Conservation (phyloP, 805 yeast genomes). For the Candida quercuum region DNA sequence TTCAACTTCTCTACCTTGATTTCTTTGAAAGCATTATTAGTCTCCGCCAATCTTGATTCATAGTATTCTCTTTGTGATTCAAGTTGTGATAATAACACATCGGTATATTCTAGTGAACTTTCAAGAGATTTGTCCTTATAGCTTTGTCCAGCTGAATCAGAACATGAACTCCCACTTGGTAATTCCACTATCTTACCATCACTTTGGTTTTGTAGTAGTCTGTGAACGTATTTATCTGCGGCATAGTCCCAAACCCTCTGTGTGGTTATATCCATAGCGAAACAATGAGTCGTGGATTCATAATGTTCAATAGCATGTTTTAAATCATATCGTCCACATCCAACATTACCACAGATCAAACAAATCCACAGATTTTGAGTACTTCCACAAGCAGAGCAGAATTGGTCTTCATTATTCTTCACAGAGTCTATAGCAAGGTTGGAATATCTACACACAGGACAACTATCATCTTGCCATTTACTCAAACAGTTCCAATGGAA, state of each 20-base stretch:
- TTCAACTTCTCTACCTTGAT: conserved; percentile 11
- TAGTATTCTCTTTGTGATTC: conserved; percentile 84
- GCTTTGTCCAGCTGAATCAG: conserved; percentile 2
- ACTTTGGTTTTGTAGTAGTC: conserved; percentile 75
- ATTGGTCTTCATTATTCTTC: conserved; percentile 23
- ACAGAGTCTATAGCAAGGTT: conserved; percentile 28
- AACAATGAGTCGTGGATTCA: conserved; percentile 74
- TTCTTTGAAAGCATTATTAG: conserved; percentile 19
- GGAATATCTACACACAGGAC: conserved; percentile 88
- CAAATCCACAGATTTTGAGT: conserved; percentile 79
- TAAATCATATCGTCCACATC: conserved; percentile 82
- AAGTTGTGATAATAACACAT: conserved; percentile 69
- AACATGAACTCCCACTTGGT: conserved; percentile 8
- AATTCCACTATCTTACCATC: conserved; percentile 90
- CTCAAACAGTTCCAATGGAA: conserved; percentile 86
- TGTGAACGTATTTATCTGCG: conserved; percentile 84
- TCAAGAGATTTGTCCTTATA: conserved; percentile 42
- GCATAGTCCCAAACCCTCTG: conserved; percentile 95
- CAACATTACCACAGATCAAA: conserved; percentile 84
- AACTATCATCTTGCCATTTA: conserved; percentile 84
- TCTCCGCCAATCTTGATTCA: conserved; percentile 44
- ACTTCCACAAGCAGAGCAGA: conserved; percentile 54
- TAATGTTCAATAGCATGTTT: conserved; percentile 86
- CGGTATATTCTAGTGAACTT: conserved; percentile 75
- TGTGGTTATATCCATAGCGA: conserved; percentile 80